Evolutionary conservation across 2,329 filamentous ascomycete genomes (phyloP), one percentile per base, ranked within the genome.

Genomic region (Ophiocordyceps camponoti-leonardi): DNA sequence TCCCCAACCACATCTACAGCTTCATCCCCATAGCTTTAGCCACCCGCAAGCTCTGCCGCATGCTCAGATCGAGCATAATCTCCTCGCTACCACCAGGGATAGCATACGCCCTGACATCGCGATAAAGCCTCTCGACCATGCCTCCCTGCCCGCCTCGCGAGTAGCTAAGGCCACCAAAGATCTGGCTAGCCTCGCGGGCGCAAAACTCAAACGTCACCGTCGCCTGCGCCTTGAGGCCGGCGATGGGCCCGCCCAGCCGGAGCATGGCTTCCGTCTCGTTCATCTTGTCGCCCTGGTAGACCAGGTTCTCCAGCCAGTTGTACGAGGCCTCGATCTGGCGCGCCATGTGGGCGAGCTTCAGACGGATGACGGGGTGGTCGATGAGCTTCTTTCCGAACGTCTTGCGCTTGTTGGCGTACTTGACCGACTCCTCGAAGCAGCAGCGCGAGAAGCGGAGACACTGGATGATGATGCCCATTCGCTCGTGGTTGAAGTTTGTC

Each of bases 401-500:
- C 56, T 80, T 80, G 54, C 92, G 86, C 79, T 98, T 98, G 78
- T 92, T 85, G 50, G 87, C 88, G 67, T 95, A 98, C 65, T 93
- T 93, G 64, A 96, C 77, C 22, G 83, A 85, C 68, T 98, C 92
- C 62, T 96, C 90, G 71, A 86, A 94, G 75, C 88, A 95, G 53
- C 96, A 90, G 53, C 92, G 87, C 41, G 85, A 81, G 76, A 98
- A 96, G 58, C 92, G 87, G 52, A 95, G 65, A 58, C 81, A 94
- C 67, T 98, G 92, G 69, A 96, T 96, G 67, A 96, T 88, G 66
- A 98, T 96, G 50, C 92, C 92, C 55, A 98, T 88, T 51, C 92
- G 86, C 70, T 98, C 92, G 73, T 96, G 92, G 76, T 96, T 96
- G 73, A 95, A 95, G 75, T 95, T 95, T 62, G 86, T 95, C 90